Evolutionary conservation across 108 stramenopile genomes (phyloP), one percentile per base, ranked within the genome.

Genomic region (Discostella pseudostelligera): DNA sequence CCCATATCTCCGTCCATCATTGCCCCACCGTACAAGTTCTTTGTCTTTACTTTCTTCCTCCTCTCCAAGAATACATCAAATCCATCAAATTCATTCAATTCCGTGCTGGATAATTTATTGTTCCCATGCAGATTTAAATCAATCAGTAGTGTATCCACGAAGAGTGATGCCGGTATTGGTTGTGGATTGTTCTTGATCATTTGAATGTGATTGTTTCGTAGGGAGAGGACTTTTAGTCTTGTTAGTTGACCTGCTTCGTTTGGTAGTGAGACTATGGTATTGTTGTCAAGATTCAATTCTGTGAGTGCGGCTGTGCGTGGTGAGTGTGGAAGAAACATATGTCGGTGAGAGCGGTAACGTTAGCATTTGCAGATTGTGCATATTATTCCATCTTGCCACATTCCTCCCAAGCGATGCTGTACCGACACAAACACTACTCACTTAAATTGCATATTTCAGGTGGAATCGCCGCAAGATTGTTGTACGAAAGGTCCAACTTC

Each of bases 41-140:
- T 90, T 16, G 74, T 87, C 58, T 94, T 94, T 13, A 90, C 82
- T 22, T 89, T 86, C 67, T 84, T 74, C 21, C 92, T 85, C 62
- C 92, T 74, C 44, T 85, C 83, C 65, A 94, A 60, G 62, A 94
- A 94, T 14, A 39, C 64, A 50, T 76, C 70, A 51, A 83, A 89
- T 36, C 92, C 92, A 9, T 81, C 84, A 80, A 94, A 88, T 36
- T 82, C 51, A 69, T 90, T 94, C 28, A 94, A 67, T 59, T 87
- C 77, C 13, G 86, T 89, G 53, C 64, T 79, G 0, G 87, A 83
- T 84, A 94, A 71, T 19, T 65, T 60, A 81, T 94, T 94, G n/a
- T n/a, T n/a, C 26, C 89, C 89, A 68, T 87, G 83, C 8, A 94
- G 61, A 67, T 87, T 94, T 74, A 94, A 64, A 73, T 94, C 92